phyloP scores from a whole-genome alignment of 495 filamentous ascomycete species.

The Tuber magnatum region DNA sequence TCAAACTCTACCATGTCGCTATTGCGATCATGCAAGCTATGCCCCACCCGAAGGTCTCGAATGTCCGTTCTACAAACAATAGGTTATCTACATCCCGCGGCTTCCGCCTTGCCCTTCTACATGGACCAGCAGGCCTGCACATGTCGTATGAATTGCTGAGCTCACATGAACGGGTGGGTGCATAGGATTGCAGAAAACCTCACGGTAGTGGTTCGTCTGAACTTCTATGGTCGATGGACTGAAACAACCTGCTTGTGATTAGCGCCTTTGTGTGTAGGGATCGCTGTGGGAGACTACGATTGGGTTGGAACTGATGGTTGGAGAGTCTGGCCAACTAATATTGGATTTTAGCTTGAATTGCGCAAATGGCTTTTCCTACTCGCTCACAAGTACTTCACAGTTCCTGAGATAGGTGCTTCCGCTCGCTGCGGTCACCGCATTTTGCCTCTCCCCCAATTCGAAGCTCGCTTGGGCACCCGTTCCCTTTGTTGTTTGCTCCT shows the following conservation, averaged over 20 bases:
- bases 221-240: constrained; percentile 7
- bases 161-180: constrained; percentile 11
- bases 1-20: background rate
- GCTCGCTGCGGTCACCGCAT: background rate
- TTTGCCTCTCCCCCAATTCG: background rate
- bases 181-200: constrained; percentile 14
- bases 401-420: background rate
- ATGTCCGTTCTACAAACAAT: constrained; percentile 17
- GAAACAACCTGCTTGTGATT: constrained; percentile 7
- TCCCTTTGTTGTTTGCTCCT: constrained; percentile 21
- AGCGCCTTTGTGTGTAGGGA: background rate
- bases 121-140: constrained; percentile 12
- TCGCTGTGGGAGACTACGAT: background rate
- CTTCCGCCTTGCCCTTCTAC: constrained; percentile 13
- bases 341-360: background rate
- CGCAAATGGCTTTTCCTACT: background rate
- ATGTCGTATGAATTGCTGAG: constrained; percentile 15
- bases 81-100: constrained; percentile 11
- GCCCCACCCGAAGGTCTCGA: constrained; percentile 11
- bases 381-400: background rate
- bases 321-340: background rate
- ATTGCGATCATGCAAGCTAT: background rate
- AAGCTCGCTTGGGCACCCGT: constrained; percentile 11
- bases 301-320: background rate
- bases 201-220: constrained; percentile 27